Percentiles rank a stretch among this genome's conserved stretches.
Conservation (phyloP, 495 filamentous ascomycete species). For the Trichoderma reesei region DNA sequence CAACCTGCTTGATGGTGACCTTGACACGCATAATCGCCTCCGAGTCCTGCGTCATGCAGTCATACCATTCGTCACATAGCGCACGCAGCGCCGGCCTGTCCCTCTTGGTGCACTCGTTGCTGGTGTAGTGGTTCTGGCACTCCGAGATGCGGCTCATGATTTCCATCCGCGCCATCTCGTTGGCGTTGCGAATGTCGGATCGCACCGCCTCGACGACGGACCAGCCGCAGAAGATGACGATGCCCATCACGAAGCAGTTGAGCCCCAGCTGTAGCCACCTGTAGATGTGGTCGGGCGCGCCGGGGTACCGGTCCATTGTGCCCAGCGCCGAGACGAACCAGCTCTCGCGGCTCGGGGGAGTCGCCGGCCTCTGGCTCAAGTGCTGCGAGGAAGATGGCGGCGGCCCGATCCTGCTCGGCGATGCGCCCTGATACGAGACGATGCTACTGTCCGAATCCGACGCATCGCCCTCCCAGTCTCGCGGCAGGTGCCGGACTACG, state of each 20-base stretch:
- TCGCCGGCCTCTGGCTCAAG: slow-evolving; percentile 15
- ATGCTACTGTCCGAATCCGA: slow-evolving; percentile 28
- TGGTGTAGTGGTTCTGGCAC: slow-evolving; percentile 58
- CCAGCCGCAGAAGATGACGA: slow-evolving; percentile 61
- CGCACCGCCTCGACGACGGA: slow-evolving; percentile 60
- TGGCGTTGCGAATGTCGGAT: slow-evolving; percentile 62
- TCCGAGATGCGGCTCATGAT: slow-evolving; percentile 62
- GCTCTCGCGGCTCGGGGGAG: slow-evolving; percentile 17
- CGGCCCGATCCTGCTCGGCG: slow-evolving; percentile 13
- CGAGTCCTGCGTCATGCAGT: slow-evolving; percentile 64
- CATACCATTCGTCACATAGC: slow-evolving; percentile 68
- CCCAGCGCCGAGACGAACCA: slow-evolving; percentile 51
- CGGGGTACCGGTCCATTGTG: slow-evolving; percentile 67
- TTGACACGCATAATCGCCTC: slow-evolving; percentile 31
- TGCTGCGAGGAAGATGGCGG: slow-evolving; percentile 7
- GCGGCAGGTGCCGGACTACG: slow-evolving; percentile 27
- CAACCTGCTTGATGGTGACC: slow-evolving; percentile 32
- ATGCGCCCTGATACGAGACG: slow-evolving; percentile 18
- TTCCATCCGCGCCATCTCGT: slow-evolving; percentile 49
- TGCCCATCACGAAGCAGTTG: slow-evolving; percentile 60
- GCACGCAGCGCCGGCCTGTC: slow-evolving; percentile 61
- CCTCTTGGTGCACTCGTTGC: slow-evolving; percentile 57
- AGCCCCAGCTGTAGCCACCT: slow-evolving; percentile 75
- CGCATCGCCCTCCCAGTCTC: slow-evolving; percentile 48
- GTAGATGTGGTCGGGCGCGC: slow-evolving; percentile 76